Base-by-base conservation (phyloP, 208 protist species). In the Phytomonas sp. region DNA sequence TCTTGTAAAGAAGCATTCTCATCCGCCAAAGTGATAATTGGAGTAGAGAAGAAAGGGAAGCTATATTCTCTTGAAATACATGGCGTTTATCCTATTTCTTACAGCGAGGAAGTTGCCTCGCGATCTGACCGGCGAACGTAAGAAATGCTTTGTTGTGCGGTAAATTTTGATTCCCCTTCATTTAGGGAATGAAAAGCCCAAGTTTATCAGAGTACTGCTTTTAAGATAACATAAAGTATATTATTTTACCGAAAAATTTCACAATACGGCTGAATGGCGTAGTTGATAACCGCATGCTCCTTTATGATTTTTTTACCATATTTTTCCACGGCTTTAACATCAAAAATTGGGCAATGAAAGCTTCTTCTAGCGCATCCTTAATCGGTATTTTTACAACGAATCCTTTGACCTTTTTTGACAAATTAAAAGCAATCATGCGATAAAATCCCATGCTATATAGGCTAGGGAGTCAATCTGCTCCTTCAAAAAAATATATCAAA, bases 241-340 rank as follows among this genome's bases (percentile, higher is more conserved):
- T 89, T 30, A 73, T 81, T 37, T 77, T 72, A 26, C 70, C 73
- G 42, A 72, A 61, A 61, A 73, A 74, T 33, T 89, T 89, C 70
- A 90, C 84, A 7, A 80, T 80, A 68, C 86, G 92, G 62, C 75
- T 94, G 2, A 94, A 94, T 65, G 86, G 81, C 0, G n/a, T 42
- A 14, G 60, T 87, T 0, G 86, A 84, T 19, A 77, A 70, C 11
- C 74, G 68, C 4, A 71, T 68, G 11, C 70, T 92, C 29, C 29
- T 93, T 19, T 80, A 91, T 67, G 81, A 92, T 56, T 89, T 90
- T 60, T 89, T 91, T 63, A 45, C 74, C 34, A 70, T 79, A 0
- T 23, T 92, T 31, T 72, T 94, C 12, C 66, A 63, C 56, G 89
- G 89, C 32, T 94, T 94, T 70, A 84, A 94, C 63, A 73, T 94